These are phyloP conservation scores for Penicillium italicum DNA, from an alignment of 2,329 filamentous ascomycete genomes.

Conservation along the genomic window DNA sequence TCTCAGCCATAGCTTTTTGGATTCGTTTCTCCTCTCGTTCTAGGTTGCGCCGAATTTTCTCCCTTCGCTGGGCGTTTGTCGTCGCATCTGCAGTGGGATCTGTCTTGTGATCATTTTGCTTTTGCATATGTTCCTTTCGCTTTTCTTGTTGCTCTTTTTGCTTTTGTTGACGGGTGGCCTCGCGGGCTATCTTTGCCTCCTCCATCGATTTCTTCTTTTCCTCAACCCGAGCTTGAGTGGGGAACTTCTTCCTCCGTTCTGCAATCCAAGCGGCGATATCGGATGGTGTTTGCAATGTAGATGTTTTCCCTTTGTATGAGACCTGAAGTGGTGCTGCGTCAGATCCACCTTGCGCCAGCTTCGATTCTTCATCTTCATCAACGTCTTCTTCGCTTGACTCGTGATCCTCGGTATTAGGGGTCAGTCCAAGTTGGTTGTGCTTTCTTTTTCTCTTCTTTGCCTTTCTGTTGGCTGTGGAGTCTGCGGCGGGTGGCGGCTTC, in stretches of 20 bases:
- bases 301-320: constrained; percentile 55
- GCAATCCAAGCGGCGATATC: constrained; percentile 78
- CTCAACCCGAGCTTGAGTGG: constrained; percentile 66
- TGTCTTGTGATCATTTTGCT: constrained; percentile 24
- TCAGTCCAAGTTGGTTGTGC: constrained; percentile 48
- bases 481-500: constrained; percentile 40
- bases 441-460: constrained; percentile 43
- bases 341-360: constrained; percentile 30
- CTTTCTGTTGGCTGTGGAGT: constrained; percentile 29
- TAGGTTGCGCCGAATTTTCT: constrained; percentile 47
- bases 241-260: constrained; percentile 75
- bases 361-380: constrained; percentile 43
- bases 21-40: constrained; percentile 61
- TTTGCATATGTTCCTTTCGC: constrained; percentile 14
- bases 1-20: constrained; percentile 45
- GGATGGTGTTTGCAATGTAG: constrained; percentile 53
- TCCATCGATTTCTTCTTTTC: constrained; percentile 62
- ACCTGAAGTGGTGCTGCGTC: constrained; percentile 43
- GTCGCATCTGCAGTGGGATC: constrained; percentile 33
- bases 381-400: constrained; percentile 45
- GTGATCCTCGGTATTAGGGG: constrained; percentile 44
- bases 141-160: constrained; percentile 34
- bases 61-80: constrained; percentile 38
- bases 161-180: constrained; percentile 39
- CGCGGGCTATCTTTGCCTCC: constrained; percentile 54